These are phyloP conservation scores for Didymosphaeria variabile DNA, from an alignment of 2,329 filamentous ascomycete species.

Conservation along the genomic window DNA sequence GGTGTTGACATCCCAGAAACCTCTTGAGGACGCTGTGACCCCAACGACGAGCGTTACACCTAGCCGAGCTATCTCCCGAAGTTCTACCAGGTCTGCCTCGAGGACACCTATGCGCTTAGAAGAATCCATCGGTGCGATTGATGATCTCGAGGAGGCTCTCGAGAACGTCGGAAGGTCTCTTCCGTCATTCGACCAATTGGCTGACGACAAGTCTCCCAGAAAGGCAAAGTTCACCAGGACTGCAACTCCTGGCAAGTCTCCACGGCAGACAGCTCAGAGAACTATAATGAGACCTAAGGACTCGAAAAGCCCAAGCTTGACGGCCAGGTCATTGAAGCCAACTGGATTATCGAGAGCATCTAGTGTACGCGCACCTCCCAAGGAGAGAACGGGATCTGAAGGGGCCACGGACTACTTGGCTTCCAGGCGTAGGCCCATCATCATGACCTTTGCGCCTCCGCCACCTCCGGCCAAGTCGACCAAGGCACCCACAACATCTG, in stretches of 20 bases:
- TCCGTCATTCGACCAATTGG: constrained; percentile 43
- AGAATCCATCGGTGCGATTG: constrained; percentile 60
- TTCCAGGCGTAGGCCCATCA: constrained; percentile 58
- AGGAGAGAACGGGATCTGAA: constrained; percentile 29
- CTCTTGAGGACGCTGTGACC: constrained; percentile 34
- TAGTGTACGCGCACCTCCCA: constrained; percentile 36
- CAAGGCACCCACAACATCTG: constrained; percentile 60
- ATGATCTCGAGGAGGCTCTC: constrained; percentile 62
- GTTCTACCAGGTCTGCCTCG: constrained; percentile 28
- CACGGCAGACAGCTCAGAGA: constrained; percentile 9
- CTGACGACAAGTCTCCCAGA: constrained; percentile 41
- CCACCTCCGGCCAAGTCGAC: constrained; percentile 58
- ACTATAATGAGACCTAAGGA: constrained; percentile 28
- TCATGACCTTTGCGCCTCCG: constrained; percentile 58
- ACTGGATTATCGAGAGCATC: constrained; percentile 28
- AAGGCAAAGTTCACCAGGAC: constrained; percentile 26
- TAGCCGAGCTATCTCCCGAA: constrained; percentile 34
- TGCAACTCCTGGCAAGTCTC: constrained; percentile 15
- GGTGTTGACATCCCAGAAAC: constrained; percentile 36
- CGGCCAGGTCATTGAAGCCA: constrained; percentile 42
- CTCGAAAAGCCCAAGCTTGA: constrained; percentile 37
- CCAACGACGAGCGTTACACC: constrained; percentile 32
- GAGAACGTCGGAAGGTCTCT: constrained; percentile 56
- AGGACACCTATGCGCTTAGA: constrained; percentile 51
- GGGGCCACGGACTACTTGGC: constrained; percentile 50